phyloP scores from a whole-genome alignment of 23 red algal genomes.

The Cyanidium caldarium region DNA sequence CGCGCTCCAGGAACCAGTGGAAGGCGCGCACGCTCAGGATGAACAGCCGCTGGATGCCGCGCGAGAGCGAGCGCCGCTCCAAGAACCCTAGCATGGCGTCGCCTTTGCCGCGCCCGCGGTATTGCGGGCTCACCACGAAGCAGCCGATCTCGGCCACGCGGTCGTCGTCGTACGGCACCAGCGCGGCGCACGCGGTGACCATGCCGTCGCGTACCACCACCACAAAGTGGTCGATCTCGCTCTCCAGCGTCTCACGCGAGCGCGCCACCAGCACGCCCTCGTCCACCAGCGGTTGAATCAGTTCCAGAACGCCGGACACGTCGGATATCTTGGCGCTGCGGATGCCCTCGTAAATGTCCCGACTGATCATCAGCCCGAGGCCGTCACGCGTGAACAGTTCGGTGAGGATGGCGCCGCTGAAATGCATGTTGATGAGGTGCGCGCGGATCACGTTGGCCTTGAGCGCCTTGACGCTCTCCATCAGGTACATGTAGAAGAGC shows the following conservation, averaged over 20 bases:
- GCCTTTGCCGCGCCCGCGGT: constrained; percentile 72
- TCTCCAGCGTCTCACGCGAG: constrained; percentile 46
- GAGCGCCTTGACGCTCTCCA: constrained; percentile 30
- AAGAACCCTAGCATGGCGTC: constrained; percentile 73
- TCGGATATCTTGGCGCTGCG: constrained; percentile 42
- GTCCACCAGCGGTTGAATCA: constrained; percentile 71
- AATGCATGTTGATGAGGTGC: constrained; percentile 59
- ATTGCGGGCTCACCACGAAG: constrained; percentile 60
- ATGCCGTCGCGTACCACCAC: constrained; percentile 95
- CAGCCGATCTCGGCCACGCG: constrained; percentile 58
- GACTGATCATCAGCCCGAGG: constrained; percentile 81
- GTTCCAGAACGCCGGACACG: constrained; percentile 47
- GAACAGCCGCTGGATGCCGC: constrained; percentile 59
- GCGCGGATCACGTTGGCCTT: constrained; percentile 55
- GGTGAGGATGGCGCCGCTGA: constrained; percentile 70
- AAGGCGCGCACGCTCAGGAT: constrained; percentile 77
- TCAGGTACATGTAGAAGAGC: constrained; percentile 28
- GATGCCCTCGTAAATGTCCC: constrained; percentile 94
- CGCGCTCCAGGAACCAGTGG: constrained; percentile 92
- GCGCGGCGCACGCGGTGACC: constrained; percentile 74
- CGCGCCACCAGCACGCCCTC: constrained; percentile 59
- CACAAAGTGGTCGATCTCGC: constrained; percentile 50
- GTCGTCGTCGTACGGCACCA: constrained; percentile 34
- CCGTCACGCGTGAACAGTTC: constrained; percentile 90
- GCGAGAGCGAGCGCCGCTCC: constrained; percentile 48